phyloP scores from a whole-genome alignment of 225 moss, liverwort and hornwort genomes.

The Polytrichum formosum region DNA sequence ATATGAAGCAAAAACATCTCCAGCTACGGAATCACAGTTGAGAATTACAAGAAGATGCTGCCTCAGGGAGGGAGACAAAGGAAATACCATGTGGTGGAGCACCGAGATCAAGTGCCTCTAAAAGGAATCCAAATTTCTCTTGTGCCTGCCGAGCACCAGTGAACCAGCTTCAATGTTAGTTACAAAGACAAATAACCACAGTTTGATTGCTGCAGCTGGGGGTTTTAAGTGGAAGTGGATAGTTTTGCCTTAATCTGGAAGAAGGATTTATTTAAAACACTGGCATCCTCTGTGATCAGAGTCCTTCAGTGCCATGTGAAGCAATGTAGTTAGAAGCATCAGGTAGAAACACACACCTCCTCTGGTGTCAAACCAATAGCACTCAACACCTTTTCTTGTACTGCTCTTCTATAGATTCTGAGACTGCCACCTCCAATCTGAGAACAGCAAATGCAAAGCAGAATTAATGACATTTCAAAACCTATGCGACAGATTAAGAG shows the following conservation, averaged over 20 bases:
- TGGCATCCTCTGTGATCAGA: too few relatives aligned
- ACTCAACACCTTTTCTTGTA: constrained; percentile 87
- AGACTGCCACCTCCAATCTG: constrained; percentile 98
- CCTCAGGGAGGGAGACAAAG: neutral
- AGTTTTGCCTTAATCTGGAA: too few relatives aligned
- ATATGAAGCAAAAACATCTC: too few relatives aligned
- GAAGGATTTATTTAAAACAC: too few relatives aligned
- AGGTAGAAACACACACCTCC: constrained; percentile 45
- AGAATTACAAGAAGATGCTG: too few relatives aligned
- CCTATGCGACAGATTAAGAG: too few relatives aligned
- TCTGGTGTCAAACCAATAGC: constrained; percentile 77
- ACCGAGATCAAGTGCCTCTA: constrained; percentile 94
- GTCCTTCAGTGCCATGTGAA: neutral
- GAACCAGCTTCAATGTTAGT: neutral
- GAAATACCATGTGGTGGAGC: constrained; percentile 94
- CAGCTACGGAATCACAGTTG: too few relatives aligned
- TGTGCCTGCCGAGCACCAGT: constrained; percentile 56
- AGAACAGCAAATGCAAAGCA: neutral
- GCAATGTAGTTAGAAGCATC: neutral
- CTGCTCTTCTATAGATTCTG: constrained; percentile 83
- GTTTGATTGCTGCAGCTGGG: neutral
- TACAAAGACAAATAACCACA: neutral
- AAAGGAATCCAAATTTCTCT: constrained; percentile 92
- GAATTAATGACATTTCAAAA: neutral
- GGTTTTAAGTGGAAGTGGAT: too few relatives aligned